phyloP scores from a whole-genome alignment of 1,139 yeast genomes.

The Candida tetrigidarum region DNA sequence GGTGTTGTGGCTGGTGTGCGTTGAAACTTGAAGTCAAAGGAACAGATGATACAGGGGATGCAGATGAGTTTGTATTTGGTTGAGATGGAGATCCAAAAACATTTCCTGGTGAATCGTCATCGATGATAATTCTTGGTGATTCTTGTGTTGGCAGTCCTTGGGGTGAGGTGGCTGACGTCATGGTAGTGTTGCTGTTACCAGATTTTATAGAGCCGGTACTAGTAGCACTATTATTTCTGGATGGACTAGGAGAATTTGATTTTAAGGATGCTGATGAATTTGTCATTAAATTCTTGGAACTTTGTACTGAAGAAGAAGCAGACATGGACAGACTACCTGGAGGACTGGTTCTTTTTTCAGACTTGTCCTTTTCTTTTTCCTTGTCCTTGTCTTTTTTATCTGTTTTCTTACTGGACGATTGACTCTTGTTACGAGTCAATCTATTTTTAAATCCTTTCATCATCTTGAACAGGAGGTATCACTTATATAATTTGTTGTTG shows the following conservation, averaged over 20 bases:
- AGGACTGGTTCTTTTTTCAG: constrained; percentile 18
- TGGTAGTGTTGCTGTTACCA: constrained; percentile 18
- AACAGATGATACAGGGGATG: constrained; percentile 6
- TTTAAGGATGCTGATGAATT: constrained; percentile 28
- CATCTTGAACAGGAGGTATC: constrained; percentile 36
- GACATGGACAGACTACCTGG: constrained; percentile 10
- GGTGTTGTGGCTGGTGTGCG: constrained; percentile 18
- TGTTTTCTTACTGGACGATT: constrained; percentile 39
- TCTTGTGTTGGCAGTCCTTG: constrained; percentile 21
- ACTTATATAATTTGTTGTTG: too few species aligned
- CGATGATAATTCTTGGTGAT: constrained; percentile 37
- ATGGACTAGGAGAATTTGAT: constrained; percentile 33
- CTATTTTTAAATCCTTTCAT: constrained; percentile 57
- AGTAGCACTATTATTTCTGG: constrained; percentile 32
- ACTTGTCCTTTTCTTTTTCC: constrained; percentile 33
- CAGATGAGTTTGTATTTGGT: constrained; percentile 10
- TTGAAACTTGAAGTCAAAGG: constrained; percentile 4
- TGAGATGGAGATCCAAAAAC: constrained; percentile 17
- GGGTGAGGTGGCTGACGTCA: constrained; percentile 19
- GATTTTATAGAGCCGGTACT: constrained; percentile 35
- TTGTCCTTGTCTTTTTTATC: constrained; percentile 37
- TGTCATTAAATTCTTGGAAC: constrained; percentile 30
- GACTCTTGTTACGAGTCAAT: constrained; percentile 49
- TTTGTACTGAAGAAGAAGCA: constrained; percentile 25
- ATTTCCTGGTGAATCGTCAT: constrained; percentile 17